These are phyloP conservation scores for Lentinula novae-zelandiae DNA, from an alignment of 1,284 basidiomycete genomes.

Conservation along the genomic window DNA sequence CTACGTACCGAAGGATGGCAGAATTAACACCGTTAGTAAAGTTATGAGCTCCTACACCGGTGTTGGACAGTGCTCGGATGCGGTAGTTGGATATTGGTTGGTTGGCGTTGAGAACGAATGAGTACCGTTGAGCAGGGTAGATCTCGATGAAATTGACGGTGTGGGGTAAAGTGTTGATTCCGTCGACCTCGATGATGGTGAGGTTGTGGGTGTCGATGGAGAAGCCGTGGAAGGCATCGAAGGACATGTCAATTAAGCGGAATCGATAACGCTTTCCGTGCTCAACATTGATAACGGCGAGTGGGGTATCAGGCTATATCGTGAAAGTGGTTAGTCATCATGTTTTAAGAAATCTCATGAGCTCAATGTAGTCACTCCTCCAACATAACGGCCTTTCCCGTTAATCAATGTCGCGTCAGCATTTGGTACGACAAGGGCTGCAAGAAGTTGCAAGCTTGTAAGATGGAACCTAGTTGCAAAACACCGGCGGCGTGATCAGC, in stretches of 20 bases:
- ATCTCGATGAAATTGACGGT: slow-evolving; percentile 18
- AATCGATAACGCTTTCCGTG: slow-evolving; percentile 25
- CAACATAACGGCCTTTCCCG: slow-evolving; percentile 27
- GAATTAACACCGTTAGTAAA: slow-evolving; percentile 30
- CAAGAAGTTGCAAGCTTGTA: slow-evolving; percentile 5
- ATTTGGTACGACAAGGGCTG: neutral
- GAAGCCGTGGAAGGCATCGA: slow-evolving; percentile 31
- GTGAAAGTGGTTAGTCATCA: neutral
- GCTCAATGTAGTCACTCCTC: slow-evolving; percentile 1
- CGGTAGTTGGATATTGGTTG: slow-evolving; percentile 35
- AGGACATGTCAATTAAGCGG: slow-evolving; percentile 49
- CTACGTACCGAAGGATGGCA: slow-evolving; percentile 42
- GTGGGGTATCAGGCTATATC: slow-evolving; percentile 17
- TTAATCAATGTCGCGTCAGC: slow-evolving; percentile 44
- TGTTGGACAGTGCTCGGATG: slow-evolving; percentile 25
- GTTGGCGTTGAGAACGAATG: slow-evolving; percentile 28
- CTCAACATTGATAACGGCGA: slow-evolving; percentile 31
- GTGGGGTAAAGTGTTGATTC: slow-evolving; percentile 12
- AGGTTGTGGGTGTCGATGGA: slow-evolving; percentile 30
- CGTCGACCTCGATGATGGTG: slow-evolving; percentile 19
- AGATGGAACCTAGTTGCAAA: neutral
- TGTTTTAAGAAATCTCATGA: too few relatives aligned
- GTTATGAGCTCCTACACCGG: slow-evolving; percentile 5
- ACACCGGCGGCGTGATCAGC: too few relatives aligned
- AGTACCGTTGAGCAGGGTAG: slow-evolving; percentile 31